Percentiles rank a stretch among this genome's conserved stretches.
Conservation (phyloP, 805 yeast species). For the Nakazawaea molendinolei region DNA sequence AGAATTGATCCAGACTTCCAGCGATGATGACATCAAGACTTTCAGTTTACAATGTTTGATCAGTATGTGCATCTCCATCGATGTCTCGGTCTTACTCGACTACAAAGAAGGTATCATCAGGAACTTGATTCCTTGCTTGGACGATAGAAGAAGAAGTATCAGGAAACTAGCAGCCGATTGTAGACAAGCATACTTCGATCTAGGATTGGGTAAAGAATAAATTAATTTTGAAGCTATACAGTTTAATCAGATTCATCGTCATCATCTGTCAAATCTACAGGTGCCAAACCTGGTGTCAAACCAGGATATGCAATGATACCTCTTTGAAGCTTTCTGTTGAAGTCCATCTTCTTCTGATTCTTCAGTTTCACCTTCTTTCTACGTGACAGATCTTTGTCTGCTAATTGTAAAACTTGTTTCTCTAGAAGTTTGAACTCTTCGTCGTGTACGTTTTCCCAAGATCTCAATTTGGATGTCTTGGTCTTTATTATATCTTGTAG, state of each 20-base stretch:
- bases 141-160: conserved; percentile 68
- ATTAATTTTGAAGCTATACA: neutral
- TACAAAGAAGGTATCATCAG: conserved; percentile 43
- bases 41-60: conserved; percentile 54
- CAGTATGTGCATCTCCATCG: conserved; percentile 33
- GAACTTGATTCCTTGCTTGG: conserved; percentile 47
- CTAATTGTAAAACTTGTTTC: conserved; percentile 34
- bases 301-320: conserved; percentile 50
- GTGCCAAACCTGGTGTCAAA: conserved; percentile 81
- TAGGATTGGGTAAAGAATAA: conserved; percentile 20
- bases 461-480: conserved; percentile 31
- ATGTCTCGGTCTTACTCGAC: conserved; percentile 38
- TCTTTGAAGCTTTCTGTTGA: conserved; percentile 33
- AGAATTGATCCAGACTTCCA: conserved; percentile 21
- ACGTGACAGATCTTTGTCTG: conserved; percentile 32
- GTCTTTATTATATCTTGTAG: conserved; percentile 27
- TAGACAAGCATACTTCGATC: conserved; percentile 68
- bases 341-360: conserved; percentile 24
- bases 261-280: conserved; percentile 61
- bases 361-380: conserved; percentile 27
- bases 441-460: conserved; percentile 32
- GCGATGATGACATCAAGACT: conserved; percentile 41
- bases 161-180: conserved; percentile 74
- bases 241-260: conserved; percentile 17
- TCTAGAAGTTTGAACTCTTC: conserved; percentile 37